Conservation (phyloP, 2,329 filamentous ascomycete genomes). For the Simplicillium aogashimaense region DNA sequence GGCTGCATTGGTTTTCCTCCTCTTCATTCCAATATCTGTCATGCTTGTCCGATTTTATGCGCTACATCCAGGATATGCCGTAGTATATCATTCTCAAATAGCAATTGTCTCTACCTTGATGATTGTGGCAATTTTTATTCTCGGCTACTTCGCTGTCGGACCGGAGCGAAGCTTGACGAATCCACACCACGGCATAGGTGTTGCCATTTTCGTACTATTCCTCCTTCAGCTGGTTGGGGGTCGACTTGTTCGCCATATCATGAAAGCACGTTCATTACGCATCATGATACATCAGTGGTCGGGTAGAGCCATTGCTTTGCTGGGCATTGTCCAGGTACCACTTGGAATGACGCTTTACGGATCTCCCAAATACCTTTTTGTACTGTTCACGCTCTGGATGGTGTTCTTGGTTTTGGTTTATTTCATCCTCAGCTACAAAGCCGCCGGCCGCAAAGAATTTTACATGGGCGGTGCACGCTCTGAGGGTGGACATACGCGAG, state of each 20-base stretch:
- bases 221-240: constrained; percentile 63
- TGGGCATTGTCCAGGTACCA: constrained; percentile 81
- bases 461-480: constrained; percentile 52
- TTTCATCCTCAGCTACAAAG: constrained; percentile 67
- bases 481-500: constrained; percentile 27
- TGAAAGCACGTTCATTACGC: constrained; percentile 37
- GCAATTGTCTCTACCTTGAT: constrained; percentile 60
- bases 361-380: constrained; percentile 74
- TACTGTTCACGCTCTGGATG: constrained; percentile 75
- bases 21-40: constrained; percentile 64
- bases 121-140: constrained; percentile 60
- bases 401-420: constrained; percentile 63
- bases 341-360: constrained; percentile 88
- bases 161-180: constrained; percentile 63
- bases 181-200: constrained; percentile 75
- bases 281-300: constrained; percentile 78
- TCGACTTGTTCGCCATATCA: constrained; percentile 46
- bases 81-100: constrained; percentile 64
- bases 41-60: constrained; percentile 64
- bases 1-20: constrained; percentile 62
- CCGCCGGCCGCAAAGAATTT: constrained; percentile 44
- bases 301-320: constrained; percentile 64
- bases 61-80: constrained; percentile 47
- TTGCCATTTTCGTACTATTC: constrained; percentile 67
- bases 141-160: constrained; percentile 73